Evolutionary conservation across 2,329 filamentous ascomycete species (phyloP), one percentile per base, ranked within the genome.

Genomic region (Aureobasidium musti): DNA sequence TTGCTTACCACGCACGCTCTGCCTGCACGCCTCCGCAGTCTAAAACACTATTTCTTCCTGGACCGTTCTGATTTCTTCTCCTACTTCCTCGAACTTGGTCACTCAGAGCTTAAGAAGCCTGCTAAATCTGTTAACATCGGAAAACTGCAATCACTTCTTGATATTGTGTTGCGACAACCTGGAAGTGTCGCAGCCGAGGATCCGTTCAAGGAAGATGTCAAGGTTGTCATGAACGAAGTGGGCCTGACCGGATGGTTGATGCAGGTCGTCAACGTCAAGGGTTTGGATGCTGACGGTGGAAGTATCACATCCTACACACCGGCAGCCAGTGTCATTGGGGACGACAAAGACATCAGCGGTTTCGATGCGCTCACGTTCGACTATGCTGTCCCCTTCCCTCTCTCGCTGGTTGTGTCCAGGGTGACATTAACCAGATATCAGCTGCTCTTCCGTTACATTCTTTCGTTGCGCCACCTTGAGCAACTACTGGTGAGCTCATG

Each of bases 1-100:
- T 87, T 99, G 2, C 84, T 99, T 47, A 98, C 94, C 0, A 95
- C 95, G 7, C 95, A 99, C 75, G 91, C 91, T 14, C 85, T 99
- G 5, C 93, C 94, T 0, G 90, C 91, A 33, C 87, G 95, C 43
- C 84, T 99, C 66, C 87, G 90, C 53, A 98, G 94, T 17, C 82
- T 99, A 45, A 99, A 99, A 77, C 95, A 99, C 78, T 99, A 99
- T 81, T 99, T 98, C 82, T 99, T 99, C 82, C 88, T 99, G 69
- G 94, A 98, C 73, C 90, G 93, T 10, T 97, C 95, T 39, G 95
- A 99, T 77, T 99, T 97, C 81, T 98, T 99, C 78, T 92, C 92
- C 2, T 96, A 98, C 78, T 99, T 99, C 77, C 87, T 99, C 68
- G 95, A 99, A 75, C 87, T 99, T 23, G 89, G 92, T 65, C 84